These are phyloP conservation scores for Fusarium dimerum DNA, from an alignment of 2,329 filamentous ascomycete species.

Conservation along the genomic window DNA sequence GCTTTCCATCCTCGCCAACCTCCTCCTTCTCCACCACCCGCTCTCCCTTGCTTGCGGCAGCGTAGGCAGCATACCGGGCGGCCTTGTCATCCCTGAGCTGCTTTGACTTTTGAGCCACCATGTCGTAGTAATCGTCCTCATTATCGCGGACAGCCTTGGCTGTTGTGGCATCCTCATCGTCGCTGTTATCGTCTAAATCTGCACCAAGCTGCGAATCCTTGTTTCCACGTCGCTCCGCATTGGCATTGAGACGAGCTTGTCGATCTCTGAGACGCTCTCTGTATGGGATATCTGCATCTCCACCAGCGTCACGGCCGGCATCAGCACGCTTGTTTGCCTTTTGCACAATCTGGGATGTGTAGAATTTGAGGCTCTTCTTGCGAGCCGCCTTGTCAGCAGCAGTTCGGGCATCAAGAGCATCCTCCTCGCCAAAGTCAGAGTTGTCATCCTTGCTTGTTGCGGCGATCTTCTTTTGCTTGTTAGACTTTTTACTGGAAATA, in stretches of 20 bases:
- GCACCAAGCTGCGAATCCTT: slow-evolving; percentile 63
- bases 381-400: slow-evolving; percentile 84
- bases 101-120: slow-evolving; percentile 70
- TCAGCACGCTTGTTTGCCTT: slow-evolving; percentile 84
- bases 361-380: slow-evolving; percentile 94
- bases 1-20: slow-evolving; percentile 80
- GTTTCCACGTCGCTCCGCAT: slow-evolving; percentile 81
- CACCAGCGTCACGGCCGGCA: slow-evolving; percentile 72
- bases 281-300: slow-evolving; percentile 82
- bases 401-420: slow-evolving; percentile 72
- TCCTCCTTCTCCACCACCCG: slow-evolving; percentile 66
- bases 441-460: slow-evolving; percentile 55
- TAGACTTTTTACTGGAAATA: slow-evolving; percentile 51
- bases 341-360: slow-evolving; percentile 95
- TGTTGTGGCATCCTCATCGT: slow-evolving; percentile 62
- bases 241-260: slow-evolving; percentile 81
- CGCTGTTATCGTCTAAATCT: slow-evolving; percentile 68
- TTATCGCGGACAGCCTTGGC: slow-evolving; percentile 55
- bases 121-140: slow-evolving; percentile 84
- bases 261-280: slow-evolving; percentile 85
- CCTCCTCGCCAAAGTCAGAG: slow-evolving; percentile 94
- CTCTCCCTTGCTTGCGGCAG: slow-evolving; percentile 63
- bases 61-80: slow-evolving; percentile 55
- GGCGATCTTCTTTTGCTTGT: slow-evolving; percentile 34
- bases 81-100: slow-evolving; percentile 75